phyloP scores from a whole-genome alignment of 176 grass and related monocot genomes.

The Ampelocalamus luodianensis region DNA sequence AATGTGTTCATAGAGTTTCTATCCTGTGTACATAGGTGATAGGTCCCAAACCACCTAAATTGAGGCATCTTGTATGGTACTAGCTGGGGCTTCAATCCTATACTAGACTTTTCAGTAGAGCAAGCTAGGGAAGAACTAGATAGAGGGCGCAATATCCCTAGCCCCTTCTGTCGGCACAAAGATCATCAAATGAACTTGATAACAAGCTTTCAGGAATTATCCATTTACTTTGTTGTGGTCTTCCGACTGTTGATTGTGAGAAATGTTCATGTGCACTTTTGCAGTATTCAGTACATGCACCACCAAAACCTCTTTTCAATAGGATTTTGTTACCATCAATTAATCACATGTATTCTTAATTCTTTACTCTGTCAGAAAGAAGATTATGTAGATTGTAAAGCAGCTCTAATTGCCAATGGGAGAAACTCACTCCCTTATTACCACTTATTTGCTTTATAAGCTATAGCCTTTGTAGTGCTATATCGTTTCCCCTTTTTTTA shows the following conservation, averaged over 20 bases:
- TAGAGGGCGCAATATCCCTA: background rate
- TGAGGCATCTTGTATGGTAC: background rate
- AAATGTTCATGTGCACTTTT: constrained; percentile 1
- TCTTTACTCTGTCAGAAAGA: background rate
- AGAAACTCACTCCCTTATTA: background rate
- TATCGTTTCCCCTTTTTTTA: background rate
- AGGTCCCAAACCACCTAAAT: background rate
- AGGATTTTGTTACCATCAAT: background rate
- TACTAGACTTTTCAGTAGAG: constrained; percentile 9
- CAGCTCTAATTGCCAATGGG: background rate
- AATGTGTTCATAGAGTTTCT: background rate
- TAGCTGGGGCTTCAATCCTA: background rate
- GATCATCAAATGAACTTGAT: background rate
- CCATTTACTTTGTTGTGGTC: background rate
- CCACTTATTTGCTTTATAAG: background rate
- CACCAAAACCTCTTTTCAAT: background rate
- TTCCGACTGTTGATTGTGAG: background rate
- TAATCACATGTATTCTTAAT: background rate
- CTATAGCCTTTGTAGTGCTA: background rate
- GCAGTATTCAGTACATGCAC: background rate
- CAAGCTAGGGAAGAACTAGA: background rate
- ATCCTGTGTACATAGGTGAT: background rate
- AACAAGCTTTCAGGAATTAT: background rate
- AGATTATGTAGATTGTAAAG: background rate
- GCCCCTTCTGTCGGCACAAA: background rate